Base-by-base conservation (phyloP, 345 rosid species). In the Rhodomyrtus tomentosa region DNA sequence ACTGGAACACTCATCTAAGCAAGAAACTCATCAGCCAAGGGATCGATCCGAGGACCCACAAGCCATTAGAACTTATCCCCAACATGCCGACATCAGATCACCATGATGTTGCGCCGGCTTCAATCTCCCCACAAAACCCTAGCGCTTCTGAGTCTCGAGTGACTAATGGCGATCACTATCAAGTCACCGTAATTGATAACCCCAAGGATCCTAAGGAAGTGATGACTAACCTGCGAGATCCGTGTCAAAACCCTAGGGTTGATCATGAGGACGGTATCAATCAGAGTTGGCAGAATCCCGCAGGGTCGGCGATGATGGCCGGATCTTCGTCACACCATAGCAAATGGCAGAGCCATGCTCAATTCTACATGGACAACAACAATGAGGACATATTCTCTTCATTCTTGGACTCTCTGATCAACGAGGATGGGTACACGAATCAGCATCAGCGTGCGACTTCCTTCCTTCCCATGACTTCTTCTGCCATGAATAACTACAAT, bases 1-100 rank as follows among this genome's bases (percentile, higher is more conserved):
- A 94, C 82, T 95, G 98, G 98, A 94, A 95, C 84, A 93, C 96
- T 20, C 95, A 91, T 88, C 93, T 95, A 16, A 91, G 95, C 79
- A 95, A 93, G 87, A 95, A 95, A 87, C 92, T 95, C 45, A 87
- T 93, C 73, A 92, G 91, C 84, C 93, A 93, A 90, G 98, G 98
- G 76, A 91, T 94, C 73, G 95, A 95, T 85, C 98, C 97, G 50
- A 89, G 91, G 89, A 94, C 96, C 24, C 97, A 95, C 87, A 95
- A 93, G 88, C 96, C 95, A 29, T 88, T 95, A 55, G 45, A 68
- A 4, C 45, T 68, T 68, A 20, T 68, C 79, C 79, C 45, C 79
- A 68, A 36, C 79, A 68, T 68, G 45, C 79, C 79, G 38, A 68
- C 45, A 68, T 36, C 79, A 68, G 74, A 83, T 42, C 52, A 59